These are phyloP conservation scores for Coelastrella sp. DNA, from an alignment of 139 green algal genomes.

Conservation along the genomic window DNA sequence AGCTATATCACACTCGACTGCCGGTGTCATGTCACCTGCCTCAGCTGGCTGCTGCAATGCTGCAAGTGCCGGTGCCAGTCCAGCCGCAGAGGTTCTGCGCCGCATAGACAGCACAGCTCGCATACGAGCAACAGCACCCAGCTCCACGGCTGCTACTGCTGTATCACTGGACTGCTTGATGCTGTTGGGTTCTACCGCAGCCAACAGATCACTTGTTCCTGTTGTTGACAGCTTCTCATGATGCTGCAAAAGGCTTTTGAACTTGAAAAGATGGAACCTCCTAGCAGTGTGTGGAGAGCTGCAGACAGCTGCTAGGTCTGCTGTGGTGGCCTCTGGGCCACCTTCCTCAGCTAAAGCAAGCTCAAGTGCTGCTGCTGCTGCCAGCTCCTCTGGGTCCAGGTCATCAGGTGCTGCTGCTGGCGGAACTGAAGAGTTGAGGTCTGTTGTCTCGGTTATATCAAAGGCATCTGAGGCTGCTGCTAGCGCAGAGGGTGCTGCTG, in stretches of 20 bases:
- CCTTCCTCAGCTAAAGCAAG: not conserved
- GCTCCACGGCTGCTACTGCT: not conserved
- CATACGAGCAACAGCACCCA: not conserved
- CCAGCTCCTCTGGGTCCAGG: not conserved
- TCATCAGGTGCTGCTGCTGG: not conserved
- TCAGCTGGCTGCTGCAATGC: not conserved
- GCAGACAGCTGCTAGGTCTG: not conserved
- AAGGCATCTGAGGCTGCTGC: not conserved
- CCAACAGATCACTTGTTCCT: not conserved
- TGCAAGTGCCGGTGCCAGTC: not conserved
- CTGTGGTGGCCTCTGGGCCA: not conserved
- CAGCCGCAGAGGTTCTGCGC: not conserved
- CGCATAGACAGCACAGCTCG: slow-evolving; percentile 23
- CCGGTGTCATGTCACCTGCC: not conserved
- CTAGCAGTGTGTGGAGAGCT: slow-evolving; percentile 7
- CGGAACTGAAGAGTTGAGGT: too few relatives aligned
- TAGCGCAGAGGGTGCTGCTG: not conserved
- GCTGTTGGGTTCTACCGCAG: not conserved
- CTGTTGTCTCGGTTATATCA: not conserved
- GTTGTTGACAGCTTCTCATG: slow-evolving; percentile 13
- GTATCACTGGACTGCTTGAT: not conserved
- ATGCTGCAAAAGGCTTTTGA: slow-evolving; percentile 15
- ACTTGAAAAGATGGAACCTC: slow-evolving; percentile 20
- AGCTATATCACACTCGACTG: not conserved
- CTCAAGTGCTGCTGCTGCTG: not conserved